These are phyloP conservation scores for Neocucurbitaria cava DNA, from an alignment of 2,329 filamentous ascomycete species.

Conservation along the genomic window DNA sequence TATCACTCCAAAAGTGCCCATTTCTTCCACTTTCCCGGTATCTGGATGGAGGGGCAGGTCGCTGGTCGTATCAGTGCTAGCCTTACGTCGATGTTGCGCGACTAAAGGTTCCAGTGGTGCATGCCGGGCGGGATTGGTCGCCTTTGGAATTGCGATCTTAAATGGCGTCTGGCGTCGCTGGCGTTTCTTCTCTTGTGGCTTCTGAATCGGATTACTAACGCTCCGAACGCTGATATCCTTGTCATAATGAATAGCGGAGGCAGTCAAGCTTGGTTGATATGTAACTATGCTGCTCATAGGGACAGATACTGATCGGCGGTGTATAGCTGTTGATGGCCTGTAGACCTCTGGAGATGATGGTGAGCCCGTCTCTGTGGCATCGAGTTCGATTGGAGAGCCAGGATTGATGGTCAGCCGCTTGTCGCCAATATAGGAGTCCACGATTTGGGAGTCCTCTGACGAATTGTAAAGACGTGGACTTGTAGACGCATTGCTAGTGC, in stretches of 20 bases:
- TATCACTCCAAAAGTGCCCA: slow-evolving; percentile 37
- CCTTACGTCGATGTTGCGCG: slow-evolving; percentile 32
- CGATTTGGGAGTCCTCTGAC: slow-evolving; percentile 13
- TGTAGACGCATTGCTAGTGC: slow-evolving; percentile 1
- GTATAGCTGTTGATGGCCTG: slow-evolving; percentile 11
- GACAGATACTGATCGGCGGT: slow-evolving; percentile 23
- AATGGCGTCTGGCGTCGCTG: slow-evolving; percentile 37
- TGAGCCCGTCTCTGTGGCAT: slow-evolving; percentile 18
- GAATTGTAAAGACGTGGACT: slow-evolving; percentile 14
- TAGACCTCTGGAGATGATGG: slow-evolving; percentile 17
- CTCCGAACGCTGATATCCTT: slow-evolving; percentile 15
- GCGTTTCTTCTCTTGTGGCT: slow-evolving; percentile 26
- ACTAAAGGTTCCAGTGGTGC: slow-evolving; percentile 38
- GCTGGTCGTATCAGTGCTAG: slow-evolving; percentile 23
- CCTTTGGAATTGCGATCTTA: slow-evolving; percentile 16
- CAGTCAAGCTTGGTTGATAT: slow-evolving; percentile 13
- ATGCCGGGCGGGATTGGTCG: slow-evolving; percentile 17
- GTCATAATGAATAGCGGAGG: slow-evolving; percentile 8
- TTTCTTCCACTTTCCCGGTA: slow-evolving; percentile 26
- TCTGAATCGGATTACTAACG: slow-evolving; percentile 11
- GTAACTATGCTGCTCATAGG: slow-evolving; percentile 21
- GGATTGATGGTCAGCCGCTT: slow-evolving; percentile 14
- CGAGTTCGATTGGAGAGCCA: slow-evolving; percentile 23
- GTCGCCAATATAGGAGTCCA: slow-evolving; percentile 10
- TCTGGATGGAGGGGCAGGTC: slow-evolving; percentile 32